Percentiles rank a stretch among this genome's conserved stretches.
Evolutionary conservation across 1,284 basidiomycete genomes (phyloP).

Genomic region (Ustilago trichophora): DNA sequence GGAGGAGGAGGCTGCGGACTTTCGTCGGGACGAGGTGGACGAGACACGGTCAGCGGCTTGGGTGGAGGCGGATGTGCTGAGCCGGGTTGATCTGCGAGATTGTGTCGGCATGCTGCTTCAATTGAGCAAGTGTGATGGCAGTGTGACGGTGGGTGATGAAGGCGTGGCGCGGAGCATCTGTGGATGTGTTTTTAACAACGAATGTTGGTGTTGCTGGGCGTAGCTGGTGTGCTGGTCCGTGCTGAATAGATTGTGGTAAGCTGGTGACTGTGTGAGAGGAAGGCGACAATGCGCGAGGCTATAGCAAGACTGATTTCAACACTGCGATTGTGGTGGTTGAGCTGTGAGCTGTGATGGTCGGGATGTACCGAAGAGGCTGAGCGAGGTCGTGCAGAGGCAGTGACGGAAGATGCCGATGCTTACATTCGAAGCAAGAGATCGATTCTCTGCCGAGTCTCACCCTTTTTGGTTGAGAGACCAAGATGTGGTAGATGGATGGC

Average conservation of each 20-base stretch:
- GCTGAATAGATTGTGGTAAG: no score
- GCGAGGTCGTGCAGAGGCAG: neutral
- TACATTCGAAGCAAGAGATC: neutral
- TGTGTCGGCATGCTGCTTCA: conserved; percentile 25
- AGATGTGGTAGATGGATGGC: neutral
- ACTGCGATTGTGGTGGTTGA: no score
- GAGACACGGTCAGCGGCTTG: conserved; percentile 16
- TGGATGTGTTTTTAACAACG: neutral
- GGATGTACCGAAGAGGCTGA: no score
- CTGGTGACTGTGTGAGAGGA: no score
- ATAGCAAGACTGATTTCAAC: no score
- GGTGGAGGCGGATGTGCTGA: conserved; percentile 26
- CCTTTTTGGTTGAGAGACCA: no score
- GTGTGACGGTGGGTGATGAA: neutral
- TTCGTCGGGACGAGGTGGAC: conserved; percentile 17
- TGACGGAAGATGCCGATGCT: neutral
- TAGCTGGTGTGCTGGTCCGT: no score
- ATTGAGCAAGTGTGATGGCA: conserved; percentile 3
- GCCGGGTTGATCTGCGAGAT: conserved; percentile 39
- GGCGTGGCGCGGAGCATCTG: conserved; percentile 26
- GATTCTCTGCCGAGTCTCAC: neutral
- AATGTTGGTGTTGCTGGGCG: neutral
- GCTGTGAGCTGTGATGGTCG: neutral
- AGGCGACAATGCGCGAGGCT: no score
- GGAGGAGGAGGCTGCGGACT: conserved; percentile 11